These are phyloP conservation scores for Leccinum fuscescens DNA, from an alignment of 1,284 basidiomycete genomes.

Conservation along the genomic window DNA sequence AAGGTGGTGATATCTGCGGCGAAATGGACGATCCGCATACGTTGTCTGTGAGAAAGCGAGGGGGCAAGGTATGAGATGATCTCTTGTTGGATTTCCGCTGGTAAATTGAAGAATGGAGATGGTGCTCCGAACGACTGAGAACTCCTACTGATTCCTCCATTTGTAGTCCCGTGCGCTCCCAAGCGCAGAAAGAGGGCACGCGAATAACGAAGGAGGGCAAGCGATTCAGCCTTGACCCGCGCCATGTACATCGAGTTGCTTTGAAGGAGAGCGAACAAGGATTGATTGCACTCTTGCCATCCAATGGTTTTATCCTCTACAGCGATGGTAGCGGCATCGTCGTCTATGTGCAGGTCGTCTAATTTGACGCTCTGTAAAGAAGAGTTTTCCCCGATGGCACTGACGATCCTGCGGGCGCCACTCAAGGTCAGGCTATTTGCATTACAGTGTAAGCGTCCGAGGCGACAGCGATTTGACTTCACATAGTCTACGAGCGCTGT, in stretches of 20 bases:
- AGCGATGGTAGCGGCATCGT: conserved; percentile 11
- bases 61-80: conserved; percentile 63
- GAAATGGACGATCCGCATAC: conserved; percentile 52
- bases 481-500: conserved; percentile 50
- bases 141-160: conserved; percentile 1
- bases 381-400: conserved; percentile 48
- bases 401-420: conserved; percentile 43
- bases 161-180: background rate
- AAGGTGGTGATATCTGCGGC: conserved; percentile 53
- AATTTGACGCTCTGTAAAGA: conserved; percentile 49
- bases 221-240: conserved; percentile 47
- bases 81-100: conserved; percentile 57
- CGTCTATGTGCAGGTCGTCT: conserved; percentile 38
- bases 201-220: conserved; percentile 51
- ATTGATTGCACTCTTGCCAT: conserved; percentile 34
- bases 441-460: conserved; percentile 31
- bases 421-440: conserved; percentile 31
- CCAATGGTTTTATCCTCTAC: conserved; percentile 32
- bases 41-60: conserved; percentile 54
- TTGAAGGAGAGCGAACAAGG: conserved; percentile 41
- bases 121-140: conserved; percentile 12
- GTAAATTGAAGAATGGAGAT: conserved; percentile 44
- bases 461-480: conserved; percentile 40
- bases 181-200: conserved; percentile 47
- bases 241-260: conserved; percentile 36